Percentiles rank a stretch among this genome's conserved stretches.
Evolutionary conservation across 768 basidiomycete genomes (phyloP).

Genomic region (Erythrobasidium yunnanense): DNA sequence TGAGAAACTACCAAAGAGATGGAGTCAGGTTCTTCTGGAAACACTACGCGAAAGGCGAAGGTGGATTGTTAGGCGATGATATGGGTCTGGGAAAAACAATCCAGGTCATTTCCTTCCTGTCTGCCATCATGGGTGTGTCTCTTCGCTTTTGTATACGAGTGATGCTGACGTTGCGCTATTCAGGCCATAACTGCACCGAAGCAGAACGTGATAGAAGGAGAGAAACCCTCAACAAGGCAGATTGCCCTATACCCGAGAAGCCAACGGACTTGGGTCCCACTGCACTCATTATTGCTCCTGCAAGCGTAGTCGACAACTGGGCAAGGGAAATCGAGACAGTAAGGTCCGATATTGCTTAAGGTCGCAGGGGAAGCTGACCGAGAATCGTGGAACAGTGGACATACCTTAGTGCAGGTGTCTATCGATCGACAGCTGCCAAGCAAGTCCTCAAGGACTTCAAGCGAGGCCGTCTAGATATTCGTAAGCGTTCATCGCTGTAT

Average conservation of each 20-base stretch:
- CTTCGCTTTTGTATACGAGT: too few species aligned
- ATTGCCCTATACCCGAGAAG: constrained; percentile 30
- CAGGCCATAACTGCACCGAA: constrained; percentile 45
- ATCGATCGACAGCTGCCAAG: constrained; percentile 50
- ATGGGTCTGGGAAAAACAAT: constrained; percentile 92
- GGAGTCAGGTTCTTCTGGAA: constrained; percentile 72
- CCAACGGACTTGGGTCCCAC: constrained; percentile 73
- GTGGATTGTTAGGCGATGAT: constrained; percentile 84
- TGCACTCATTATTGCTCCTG: constrained; percentile 74
- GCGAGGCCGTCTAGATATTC: constrained; percentile 68
- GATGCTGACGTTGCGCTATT: constrained; percentile 44
- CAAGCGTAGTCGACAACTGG: constrained; percentile 78
- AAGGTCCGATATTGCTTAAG: constrained; percentile 46
- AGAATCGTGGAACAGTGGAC: constrained; percentile 59
- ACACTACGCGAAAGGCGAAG: constrained; percentile 56
- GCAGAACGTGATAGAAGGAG: constrained; percentile 55
- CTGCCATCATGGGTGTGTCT: constrained; percentile 63
- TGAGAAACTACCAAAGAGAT: constrained; percentile 83
- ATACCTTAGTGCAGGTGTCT: constrained; percentile 76
- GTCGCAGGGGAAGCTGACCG: not conserved
- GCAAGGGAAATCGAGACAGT: constrained; percentile 65
- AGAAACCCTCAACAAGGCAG: constrained; percentile 40
- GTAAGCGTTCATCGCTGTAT: constrained; percentile 48
- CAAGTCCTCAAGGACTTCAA: constrained; percentile 61
- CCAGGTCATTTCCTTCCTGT: constrained; percentile 77